Evolutionary conservation across 2,329 filamentous ascomycete genomes (phyloP).

Genomic region (Whalleya microplaca): DNA sequence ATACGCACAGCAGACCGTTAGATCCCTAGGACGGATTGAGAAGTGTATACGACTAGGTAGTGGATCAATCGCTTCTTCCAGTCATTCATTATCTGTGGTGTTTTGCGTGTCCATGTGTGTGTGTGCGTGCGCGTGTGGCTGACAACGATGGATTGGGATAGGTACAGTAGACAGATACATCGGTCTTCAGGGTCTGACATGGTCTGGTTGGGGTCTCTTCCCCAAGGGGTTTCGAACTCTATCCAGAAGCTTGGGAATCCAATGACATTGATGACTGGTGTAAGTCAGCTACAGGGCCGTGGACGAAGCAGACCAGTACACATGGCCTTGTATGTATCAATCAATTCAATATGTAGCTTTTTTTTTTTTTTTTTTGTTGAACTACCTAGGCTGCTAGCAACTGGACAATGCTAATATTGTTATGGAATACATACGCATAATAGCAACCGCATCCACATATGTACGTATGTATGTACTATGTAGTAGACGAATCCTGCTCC

Average conservation of each 20-base stretch:
- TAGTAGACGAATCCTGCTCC: not conserved
- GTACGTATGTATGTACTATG: too few species aligned
- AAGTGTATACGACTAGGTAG: not conserved
- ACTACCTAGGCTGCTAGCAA: not conserved
- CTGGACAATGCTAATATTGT: too few species aligned
- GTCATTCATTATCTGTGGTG: not conserved
- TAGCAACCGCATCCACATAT: not conserved
- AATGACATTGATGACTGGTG: conserved; percentile 17
- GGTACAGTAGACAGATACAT: too few species aligned
- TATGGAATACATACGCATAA: too few species aligned
- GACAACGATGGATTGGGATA: conserved; percentile 2
- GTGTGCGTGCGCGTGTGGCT: not conserved
- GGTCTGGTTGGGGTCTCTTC: conserved; percentile 4
- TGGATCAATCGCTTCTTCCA: not conserved
- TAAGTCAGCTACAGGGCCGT: not conserved
- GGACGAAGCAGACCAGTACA: not conserved
- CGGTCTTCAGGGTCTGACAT: not conserved
- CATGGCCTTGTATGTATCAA: not conserved
- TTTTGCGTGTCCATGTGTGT: not conserved
- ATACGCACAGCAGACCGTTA: too few species aligned
- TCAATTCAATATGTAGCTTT: not conserved
- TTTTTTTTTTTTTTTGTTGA: not conserved
- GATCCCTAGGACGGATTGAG: not conserved
- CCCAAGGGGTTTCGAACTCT: conserved; percentile 16
- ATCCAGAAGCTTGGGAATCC: conserved; percentile 22